Evolutionary conservation across 148 eudicot species (phyloP).

Genomic region (Rhododendron simsii): DNA sequence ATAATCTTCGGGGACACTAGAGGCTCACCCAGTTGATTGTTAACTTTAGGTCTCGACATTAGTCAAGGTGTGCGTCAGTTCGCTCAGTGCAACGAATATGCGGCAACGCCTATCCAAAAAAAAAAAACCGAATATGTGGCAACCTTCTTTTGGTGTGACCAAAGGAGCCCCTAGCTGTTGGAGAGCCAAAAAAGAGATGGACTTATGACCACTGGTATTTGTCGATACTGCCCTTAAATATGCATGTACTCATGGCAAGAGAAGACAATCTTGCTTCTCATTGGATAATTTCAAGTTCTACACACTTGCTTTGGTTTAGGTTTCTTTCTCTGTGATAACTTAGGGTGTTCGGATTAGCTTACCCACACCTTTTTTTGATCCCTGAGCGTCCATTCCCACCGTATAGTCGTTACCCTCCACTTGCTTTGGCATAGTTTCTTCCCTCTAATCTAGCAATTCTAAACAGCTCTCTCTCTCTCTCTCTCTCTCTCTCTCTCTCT

Average conservation of each 20-base stretch:
- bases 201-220: too few relatives aligned
- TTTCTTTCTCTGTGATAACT: not conserved
- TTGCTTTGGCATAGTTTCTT: not conserved
- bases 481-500: constrained; percentile 1
- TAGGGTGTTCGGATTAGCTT: not conserved
- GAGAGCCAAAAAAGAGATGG: not conserved
- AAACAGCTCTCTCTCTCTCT: not conserved
- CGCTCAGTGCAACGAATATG: not conserved
- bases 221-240: too few relatives aligned
- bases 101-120: not conserved
- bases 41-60: not conserved
- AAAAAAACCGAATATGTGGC: not conserved
- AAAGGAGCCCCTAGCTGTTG: not conserved
- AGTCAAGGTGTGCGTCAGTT: not conserved
- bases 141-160: not conserved
- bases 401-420: too few relatives aligned
- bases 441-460: not conserved
- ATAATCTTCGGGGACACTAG: not conserved
- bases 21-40: not conserved
- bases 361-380: not conserved
- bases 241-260: not conserved
- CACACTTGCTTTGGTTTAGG: not conserved
- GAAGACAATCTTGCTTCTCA: not conserved
- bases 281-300: not conserved
- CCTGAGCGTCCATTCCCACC: not conserved